Evolutionary conservation across 169 alveolate genomes (phyloP), one percentile per base, ranked within the genome.

Genomic region (Besnoitia besnoiti): DNA sequence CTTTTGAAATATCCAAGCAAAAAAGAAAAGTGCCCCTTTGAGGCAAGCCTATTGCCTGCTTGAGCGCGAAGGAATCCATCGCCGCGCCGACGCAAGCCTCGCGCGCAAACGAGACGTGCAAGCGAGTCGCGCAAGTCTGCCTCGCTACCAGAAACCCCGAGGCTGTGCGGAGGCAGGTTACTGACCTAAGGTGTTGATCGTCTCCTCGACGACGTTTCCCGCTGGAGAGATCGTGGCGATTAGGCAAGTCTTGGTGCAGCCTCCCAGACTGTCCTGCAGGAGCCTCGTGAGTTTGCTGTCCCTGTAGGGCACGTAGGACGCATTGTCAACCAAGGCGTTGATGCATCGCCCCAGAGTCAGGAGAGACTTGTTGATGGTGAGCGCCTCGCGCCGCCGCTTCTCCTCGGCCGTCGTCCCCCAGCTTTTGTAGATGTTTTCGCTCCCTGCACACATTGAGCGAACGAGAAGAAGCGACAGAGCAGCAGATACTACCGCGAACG

Each of bases 181-280:
- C 90, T 35, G 27, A 87, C 97, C 92, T 76, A 97, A 95, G 46
- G 99, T 97, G 62, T 98, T 95, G 91, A 98, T 90, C 14, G 99
- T 97, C 95, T 98, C 99, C 82, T 98, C 99, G 75, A 96, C 97
- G 93, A 97, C 97, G 95, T 96, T 96, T 93, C 96, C 98, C 0
- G 99, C 98, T 16, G 99, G 99, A 8, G 98, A 97, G 12, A 97
- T 91, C 50, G 98, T 98, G 3, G 99, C 98, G 33, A 97, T 96
- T 98, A 98, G 97, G 47, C 97, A 97, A 19, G 99, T 98, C 94
- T 89, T 97, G 27, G 99, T 97, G 95, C 98, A 97, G 92, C 99
- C 99, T 67, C 98, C 98, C 50, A 97, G 93, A 37, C 98, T 96
- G 90, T 98, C 99, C 96, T 96, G 96, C 50, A 97, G 94, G 77